Evolutionary conservation across 352 stramenopile species (phyloP).

Genomic region (Elongisporangium anandrum): DNA sequence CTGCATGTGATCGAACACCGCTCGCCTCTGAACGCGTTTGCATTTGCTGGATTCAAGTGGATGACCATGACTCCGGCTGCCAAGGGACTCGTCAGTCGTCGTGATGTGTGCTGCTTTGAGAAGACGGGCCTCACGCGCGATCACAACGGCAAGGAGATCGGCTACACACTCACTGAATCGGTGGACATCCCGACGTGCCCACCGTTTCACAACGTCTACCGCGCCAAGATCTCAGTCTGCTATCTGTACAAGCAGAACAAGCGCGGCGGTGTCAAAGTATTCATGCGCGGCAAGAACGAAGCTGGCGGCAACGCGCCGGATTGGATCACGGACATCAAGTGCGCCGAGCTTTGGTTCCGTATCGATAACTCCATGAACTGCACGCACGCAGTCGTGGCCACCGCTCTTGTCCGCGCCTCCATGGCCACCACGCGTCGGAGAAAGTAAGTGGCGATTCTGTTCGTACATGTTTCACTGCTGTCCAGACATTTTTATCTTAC

Average conservation of each 20-base stretch:
- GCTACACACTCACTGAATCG: slow-evolving; percentile 39
- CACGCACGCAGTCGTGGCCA: slow-evolving; percentile 20
- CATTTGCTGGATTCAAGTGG: slow-evolving; percentile 46
- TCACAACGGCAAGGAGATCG: slow-evolving; percentile 42
- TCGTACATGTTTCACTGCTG: not conserved
- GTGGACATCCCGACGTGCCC: slow-evolving; percentile 33
- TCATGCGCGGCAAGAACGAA: slow-evolving; percentile 40
- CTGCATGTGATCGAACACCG: slow-evolving; percentile 27
- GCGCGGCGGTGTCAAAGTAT: slow-evolving; percentile 35
- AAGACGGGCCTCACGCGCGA: slow-evolving; percentile 29
- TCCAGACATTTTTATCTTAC: not conserved
- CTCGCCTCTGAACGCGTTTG: slow-evolving; percentile 23
- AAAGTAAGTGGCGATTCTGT: not conserved
- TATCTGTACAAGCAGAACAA: slow-evolving; percentile 41
- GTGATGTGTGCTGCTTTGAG: slow-evolving; percentile 46
- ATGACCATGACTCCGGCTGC: slow-evolving; percentile 32
- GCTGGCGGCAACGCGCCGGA: slow-evolving; percentile 35
- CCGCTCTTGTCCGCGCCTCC: slow-evolving; percentile 24
- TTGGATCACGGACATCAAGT: slow-evolving; percentile 38
- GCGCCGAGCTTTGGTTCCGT: slow-evolving; percentile 33
- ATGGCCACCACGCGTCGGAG: slow-evolving; percentile 3
- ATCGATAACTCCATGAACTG: slow-evolving; percentile 19
- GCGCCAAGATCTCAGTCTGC: slow-evolving; percentile 31
- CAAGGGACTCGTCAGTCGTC: slow-evolving; percentile 38
- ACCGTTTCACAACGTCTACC: slow-evolving; percentile 29